phyloP scores from a whole-genome alignment of 1,284 basidiomycete genomes.

The Austropuccinia psidii region DNA sequence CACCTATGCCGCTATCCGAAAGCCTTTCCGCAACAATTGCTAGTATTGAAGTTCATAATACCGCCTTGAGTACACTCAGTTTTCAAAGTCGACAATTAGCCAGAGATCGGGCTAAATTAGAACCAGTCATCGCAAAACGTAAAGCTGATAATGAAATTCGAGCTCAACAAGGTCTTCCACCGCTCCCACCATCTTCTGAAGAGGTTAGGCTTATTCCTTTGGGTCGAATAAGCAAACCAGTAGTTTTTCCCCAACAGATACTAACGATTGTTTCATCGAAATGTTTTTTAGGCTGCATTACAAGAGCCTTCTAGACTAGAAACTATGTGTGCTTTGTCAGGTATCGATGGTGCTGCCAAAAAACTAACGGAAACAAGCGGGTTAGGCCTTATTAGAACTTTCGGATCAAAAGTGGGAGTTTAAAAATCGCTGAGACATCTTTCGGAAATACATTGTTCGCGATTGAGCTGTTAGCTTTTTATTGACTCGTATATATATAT shows the following conservation, averaged over 20 bases:
- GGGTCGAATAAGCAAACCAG: background rate
- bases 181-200: constrained; percentile 66
- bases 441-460: too few species aligned
- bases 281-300: constrained; percentile 54
- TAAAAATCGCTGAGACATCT: too few species aligned
- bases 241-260: background rate
- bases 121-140: constrained; percentile 67
- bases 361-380: constrained; percentile 48
- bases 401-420: constrained; percentile 34
- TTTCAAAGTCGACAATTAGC: constrained; percentile 86
- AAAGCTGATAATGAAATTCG: constrained; percentile 81
- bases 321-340: constrained; percentile 57
- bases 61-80: constrained; percentile 86
- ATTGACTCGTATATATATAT: too few species aligned
- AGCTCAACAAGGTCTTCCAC: constrained; percentile 72
- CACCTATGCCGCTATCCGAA: constrained; percentile 39
- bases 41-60: constrained; percentile 72
- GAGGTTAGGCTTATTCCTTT: constrained; percentile 52
- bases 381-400: constrained; percentile 22
- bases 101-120: constrained; percentile 75
- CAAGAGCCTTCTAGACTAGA: constrained; percentile 83
- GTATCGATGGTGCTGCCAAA: constrained; percentile 48
- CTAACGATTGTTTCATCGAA: background rate
- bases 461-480: too few species aligned
- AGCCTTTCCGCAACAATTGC: constrained; percentile 71